Evolutionary conservation across 331 rosid species (phyloP).

Genomic region (Quercus phellos): DNA sequence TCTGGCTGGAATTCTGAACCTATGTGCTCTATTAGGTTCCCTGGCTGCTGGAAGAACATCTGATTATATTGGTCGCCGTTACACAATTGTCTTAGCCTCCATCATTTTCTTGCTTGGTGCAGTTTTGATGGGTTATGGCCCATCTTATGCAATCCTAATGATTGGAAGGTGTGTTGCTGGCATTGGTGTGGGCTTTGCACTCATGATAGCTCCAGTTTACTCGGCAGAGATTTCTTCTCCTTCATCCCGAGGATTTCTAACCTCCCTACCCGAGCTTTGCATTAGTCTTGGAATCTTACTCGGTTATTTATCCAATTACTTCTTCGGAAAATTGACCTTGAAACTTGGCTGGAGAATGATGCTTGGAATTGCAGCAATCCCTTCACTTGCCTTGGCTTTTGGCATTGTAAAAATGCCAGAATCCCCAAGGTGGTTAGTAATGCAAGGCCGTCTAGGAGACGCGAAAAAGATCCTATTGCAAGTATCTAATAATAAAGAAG

Average conservation of each 20-base stretch:
- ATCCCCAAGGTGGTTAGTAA: slow-evolving; percentile 77
- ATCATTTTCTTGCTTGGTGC: slow-evolving; percentile 56
- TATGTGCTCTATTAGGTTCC: slow-evolving; percentile 71
- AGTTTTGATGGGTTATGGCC: slow-evolving; percentile 72
- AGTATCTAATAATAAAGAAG: slow-evolving; percentile 43
- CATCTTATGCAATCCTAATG: slow-evolving; percentile 54
- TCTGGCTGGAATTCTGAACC: slow-evolving; percentile 80
- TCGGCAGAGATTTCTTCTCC: slow-evolving; percentile 79
- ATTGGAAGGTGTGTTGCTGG: slow-evolving; percentile 69
- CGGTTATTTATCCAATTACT: slow-evolving; percentile 59
- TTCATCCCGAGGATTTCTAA: slow-evolving; percentile 46
- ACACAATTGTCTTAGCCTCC: slow-evolving; percentile 55
- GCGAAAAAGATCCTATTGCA: slow-evolving; percentile 33
- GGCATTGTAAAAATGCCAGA: slow-evolving; percentile 70
- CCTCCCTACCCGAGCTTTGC: slow-evolving; percentile 64
- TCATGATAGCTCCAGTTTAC: slow-evolving; percentile 80
- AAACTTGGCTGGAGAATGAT: slow-evolving; percentile 78
- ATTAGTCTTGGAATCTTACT: slow-evolving; percentile 67
- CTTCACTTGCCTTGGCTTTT: slow-evolving; percentile 43
- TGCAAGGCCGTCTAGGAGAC: slow-evolving; percentile 52
- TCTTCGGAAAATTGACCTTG: slow-evolving; percentile 42
- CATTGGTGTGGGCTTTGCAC: slow-evolving; percentile 78
- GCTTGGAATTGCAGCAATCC: slow-evolving; percentile 73
- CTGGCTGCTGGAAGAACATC: slow-evolving; percentile 68
- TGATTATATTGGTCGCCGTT: slow-evolving; percentile 78